Evolutionary conservation across 306 rosid species (phyloP).

Genomic region (Mucuna pruriens): DNA sequence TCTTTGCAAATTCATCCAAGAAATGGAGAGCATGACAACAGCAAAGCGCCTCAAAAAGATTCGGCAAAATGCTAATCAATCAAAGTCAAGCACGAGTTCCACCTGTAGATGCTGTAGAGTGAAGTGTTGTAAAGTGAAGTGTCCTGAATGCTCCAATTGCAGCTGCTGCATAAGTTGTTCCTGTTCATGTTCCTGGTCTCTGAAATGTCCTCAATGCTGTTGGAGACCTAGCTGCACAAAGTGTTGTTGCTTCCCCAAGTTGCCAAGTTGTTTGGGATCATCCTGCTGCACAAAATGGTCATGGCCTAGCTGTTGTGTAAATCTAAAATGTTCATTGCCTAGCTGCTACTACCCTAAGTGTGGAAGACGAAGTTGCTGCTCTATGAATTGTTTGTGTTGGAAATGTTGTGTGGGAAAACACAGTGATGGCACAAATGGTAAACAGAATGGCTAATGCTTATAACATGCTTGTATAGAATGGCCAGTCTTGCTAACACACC

Average conservation of each 20-base stretch:
- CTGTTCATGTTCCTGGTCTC: constrained; percentile 54
- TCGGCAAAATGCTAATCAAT: constrained; percentile 48
- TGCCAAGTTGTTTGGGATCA: constrained; percentile 47
- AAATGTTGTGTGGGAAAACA: constrained; percentile 60
- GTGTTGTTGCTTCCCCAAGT: constrained; percentile 49
- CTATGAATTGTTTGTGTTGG: constrained; percentile 59
- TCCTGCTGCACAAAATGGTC: constrained; percentile 43
- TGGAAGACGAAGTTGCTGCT: constrained; percentile 51
- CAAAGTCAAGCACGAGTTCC: constrained; percentile 33
- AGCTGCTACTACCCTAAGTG: constrained; percentile 50
- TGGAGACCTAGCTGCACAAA: constrained; percentile 46
- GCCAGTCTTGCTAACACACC: constrained; percentile 53
- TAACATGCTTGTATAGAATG: constrained; percentile 58
- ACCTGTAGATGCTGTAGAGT: constrained; percentile 48
- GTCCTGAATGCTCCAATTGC: constrained; percentile 46
- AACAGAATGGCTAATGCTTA: constrained; percentile 53
- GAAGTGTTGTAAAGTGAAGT: constrained; percentile 51
- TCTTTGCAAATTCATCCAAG: constrained; percentile 77
- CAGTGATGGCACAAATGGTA: constrained; percentile 32
- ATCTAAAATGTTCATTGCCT: constrained; percentile 41
- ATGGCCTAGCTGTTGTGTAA: not conserved
- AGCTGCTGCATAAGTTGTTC: constrained; percentile 51
- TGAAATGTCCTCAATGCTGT: constrained; percentile 51
- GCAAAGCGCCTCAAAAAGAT: constrained; percentile 72
- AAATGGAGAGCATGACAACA: constrained; percentile 89